phyloP scores from a whole-genome alignment of 169 alveolate species.

The Eimeria praecox region DNA sequence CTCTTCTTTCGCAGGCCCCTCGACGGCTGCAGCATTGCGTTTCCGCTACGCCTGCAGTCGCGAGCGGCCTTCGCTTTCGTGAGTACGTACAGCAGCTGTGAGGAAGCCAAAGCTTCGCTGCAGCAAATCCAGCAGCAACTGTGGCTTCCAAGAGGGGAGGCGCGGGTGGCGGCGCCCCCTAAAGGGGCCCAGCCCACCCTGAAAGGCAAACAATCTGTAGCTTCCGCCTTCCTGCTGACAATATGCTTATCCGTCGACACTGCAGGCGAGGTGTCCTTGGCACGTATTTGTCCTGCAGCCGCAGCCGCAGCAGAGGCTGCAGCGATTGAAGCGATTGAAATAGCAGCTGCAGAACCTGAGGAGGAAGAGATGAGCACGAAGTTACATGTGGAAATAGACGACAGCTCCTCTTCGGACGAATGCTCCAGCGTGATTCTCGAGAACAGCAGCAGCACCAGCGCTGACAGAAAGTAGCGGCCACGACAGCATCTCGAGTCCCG shows the following conservation, averaged over 20 bases:
- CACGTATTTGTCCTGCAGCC: slow-evolving; percentile 28
- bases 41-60: slow-evolving; percentile 47
- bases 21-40: slow-evolving; percentile 50
- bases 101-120: slow-evolving; percentile 23
- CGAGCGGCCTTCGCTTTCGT: slow-evolving; percentile 25
- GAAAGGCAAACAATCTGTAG: background rate
- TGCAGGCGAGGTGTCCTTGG: slow-evolving; percentile 23
- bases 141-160: slow-evolving; percentile 14
- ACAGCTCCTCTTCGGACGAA: slow-evolving; percentile 41
- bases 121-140: slow-evolving; percentile 36
- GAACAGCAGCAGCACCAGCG: background rate
- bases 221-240: slow-evolving; percentile 38
- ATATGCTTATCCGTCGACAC: slow-evolving; percentile 19
- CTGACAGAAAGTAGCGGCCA: background rate
- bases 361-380: background rate
- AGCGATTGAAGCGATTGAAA: background rate
- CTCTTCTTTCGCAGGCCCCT: slow-evolving; percentile 49
- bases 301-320: slow-evolving; percentile 51
- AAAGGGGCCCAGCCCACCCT: background rate
- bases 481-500: background rate
- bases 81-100: slow-evolving; percentile 31
- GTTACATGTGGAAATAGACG: slow-evolving; percentile 38
- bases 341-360: slow-evolving; percentile 7
- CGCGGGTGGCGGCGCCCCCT: background rate
- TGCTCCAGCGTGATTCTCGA: slow-evolving; percentile 17